These are phyloP conservation scores for Cercospora sesami DNA, from an alignment of 2,329 filamentous ascomycete genomes.

Conservation along the genomic window DNA sequence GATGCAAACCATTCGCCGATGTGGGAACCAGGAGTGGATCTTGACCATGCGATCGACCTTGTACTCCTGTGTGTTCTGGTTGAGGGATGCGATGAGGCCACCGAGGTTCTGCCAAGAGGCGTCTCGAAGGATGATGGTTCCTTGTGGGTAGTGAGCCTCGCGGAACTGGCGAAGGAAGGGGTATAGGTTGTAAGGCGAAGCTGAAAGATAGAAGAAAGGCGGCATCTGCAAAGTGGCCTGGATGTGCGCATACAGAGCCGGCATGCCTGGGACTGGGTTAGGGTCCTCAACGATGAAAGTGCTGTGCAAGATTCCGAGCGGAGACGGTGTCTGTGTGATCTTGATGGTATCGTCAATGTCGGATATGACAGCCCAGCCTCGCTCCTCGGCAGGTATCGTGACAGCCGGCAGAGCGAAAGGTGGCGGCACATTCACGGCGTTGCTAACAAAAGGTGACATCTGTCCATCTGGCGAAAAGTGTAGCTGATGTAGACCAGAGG, in stretches of 20 bases:
- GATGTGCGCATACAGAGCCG: constrained; percentile 73
- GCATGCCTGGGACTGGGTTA: constrained; percentile 74
- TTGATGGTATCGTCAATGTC: constrained; percentile 98
- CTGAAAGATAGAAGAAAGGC: constrained; percentile 89
- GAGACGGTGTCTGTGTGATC: constrained; percentile 76
- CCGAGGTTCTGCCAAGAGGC: constrained; percentile 81
- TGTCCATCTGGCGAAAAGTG: constrained; percentile 28
- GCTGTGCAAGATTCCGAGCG: constrained; percentile 74
- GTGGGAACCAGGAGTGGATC: constrained; percentile 75
- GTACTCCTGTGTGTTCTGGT: constrained; percentile 78
- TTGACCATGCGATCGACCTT: constrained; percentile 79
- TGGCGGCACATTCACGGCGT: constrained; percentile 38
- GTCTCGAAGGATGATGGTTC: constrained; percentile 81
- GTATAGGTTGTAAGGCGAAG: constrained; percentile 92
- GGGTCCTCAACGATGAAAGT: constrained; percentile 76
- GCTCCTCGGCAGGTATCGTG: constrained; percentile 71
- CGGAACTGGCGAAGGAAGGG: constrained; percentile 79
- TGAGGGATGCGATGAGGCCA: constrained; percentile 76
- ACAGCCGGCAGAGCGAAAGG: constrained; percentile 54
- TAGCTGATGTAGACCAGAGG: constrained; percentile 34
- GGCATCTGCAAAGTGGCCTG: constrained; percentile 58
- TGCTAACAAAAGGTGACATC: constrained; percentile 25
- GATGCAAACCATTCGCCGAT: constrained; percentile 75
- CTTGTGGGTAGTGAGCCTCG: constrained; percentile 67
- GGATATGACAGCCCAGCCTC: constrained; percentile 82